A percentile compares a stretch with the other conserved stretches of the same genome.
phyloP scores from a whole-genome alignment of 2,329 filamentous ascomycete genomes.

The Venturia pyrina region DNA sequence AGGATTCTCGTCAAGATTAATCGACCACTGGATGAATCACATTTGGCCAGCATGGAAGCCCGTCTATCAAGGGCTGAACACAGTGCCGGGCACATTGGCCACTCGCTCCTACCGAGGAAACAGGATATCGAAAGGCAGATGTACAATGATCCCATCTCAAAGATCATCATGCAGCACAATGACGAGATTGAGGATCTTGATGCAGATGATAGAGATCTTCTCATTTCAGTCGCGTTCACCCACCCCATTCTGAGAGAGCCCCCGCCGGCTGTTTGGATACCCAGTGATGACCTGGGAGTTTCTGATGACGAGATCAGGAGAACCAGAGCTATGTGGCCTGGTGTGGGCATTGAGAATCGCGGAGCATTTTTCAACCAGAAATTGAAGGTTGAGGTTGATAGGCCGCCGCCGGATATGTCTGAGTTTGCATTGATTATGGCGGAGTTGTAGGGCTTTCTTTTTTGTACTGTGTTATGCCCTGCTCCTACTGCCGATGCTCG shows the following conservation, averaged over 20 bases:
- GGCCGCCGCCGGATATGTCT: constrained; percentile 23
- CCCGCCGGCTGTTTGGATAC: constrained; percentile 9
- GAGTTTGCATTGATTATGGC: constrained; percentile 21
- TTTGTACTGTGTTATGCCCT: background rate
- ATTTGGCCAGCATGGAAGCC: constrained; percentile 3
- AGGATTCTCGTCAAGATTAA: constrained; percentile 9
- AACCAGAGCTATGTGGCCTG: constrained; percentile 15
- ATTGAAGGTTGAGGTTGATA: constrained; percentile 21
- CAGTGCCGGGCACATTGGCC: background rate
- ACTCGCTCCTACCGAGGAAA: constrained; percentile 15
- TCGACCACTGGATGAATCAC: constrained; percentile 8
- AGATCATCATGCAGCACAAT: constrained; percentile 36
- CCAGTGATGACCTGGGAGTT: constrained; percentile 13
- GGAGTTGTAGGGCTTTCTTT: constrained; percentile 15
- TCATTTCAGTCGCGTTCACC: constrained; percentile 40
- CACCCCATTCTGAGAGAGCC: constrained; percentile 9
- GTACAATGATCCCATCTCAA: constrained; percentile 30
- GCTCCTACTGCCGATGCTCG: background rate
- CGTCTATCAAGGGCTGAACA: background rate
- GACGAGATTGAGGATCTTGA: constrained; percentile 93
- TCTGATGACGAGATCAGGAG: constrained; percentile 17
- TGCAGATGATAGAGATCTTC: constrained; percentile 74
- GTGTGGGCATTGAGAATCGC: constrained; percentile 17
- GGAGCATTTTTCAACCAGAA: constrained; percentile 18
- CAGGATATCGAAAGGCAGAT: constrained; percentile 44